These are phyloP conservation scores for Thermoascus crustaceus DNA, from an alignment of 2,329 filamentous ascomycete species.

Conservation along the genomic window DNA sequence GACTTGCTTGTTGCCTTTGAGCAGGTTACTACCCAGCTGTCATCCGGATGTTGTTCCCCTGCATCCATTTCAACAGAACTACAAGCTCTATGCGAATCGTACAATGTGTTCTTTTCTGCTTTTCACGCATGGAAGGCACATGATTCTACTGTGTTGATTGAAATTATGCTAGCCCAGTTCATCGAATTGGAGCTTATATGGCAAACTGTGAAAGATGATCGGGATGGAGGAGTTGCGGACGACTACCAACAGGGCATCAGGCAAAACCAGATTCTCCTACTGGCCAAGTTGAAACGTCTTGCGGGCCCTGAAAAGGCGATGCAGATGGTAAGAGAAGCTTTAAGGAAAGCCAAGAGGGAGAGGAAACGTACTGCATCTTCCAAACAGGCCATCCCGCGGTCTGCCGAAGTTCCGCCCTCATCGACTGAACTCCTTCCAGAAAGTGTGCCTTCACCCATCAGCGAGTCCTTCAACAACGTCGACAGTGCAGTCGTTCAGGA, in stretches of 20 bases:
- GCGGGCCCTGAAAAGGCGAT: conserved; percentile 54
- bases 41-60: conserved; percentile 32
- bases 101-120: conserved; percentile 52
- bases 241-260: conserved; percentile 59
- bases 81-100: conserved; percentile 46
- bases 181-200: conserved; percentile 59
- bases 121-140: conserved; percentile 60
- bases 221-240: conserved; percentile 51
- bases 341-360: conserved; percentile 50
- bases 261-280: conserved; percentile 55
- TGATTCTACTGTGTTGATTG: conserved; percentile 54
- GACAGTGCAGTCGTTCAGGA: conserved; percentile 26
- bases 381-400: conserved; percentile 51
- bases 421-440: conserved; percentile 28
- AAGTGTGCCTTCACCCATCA: conserved; percentile 31
- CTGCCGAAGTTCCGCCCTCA: conserved; percentile 35
- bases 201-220: conserved; percentile 59
- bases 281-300: conserved; percentile 54
- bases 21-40: conserved; percentile 42
- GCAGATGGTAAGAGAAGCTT: conserved; percentile 51
- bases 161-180: conserved; percentile 60
- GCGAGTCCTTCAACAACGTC: conserved; percentile 32
- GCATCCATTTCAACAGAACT: conserved; percentile 39
- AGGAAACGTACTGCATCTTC: conserved; percentile 43
- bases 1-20: conserved; percentile 52